phyloP scores from a whole-genome alignment of 192 early-diverging fungal species.

The Thamnidium elegans region DNA sequence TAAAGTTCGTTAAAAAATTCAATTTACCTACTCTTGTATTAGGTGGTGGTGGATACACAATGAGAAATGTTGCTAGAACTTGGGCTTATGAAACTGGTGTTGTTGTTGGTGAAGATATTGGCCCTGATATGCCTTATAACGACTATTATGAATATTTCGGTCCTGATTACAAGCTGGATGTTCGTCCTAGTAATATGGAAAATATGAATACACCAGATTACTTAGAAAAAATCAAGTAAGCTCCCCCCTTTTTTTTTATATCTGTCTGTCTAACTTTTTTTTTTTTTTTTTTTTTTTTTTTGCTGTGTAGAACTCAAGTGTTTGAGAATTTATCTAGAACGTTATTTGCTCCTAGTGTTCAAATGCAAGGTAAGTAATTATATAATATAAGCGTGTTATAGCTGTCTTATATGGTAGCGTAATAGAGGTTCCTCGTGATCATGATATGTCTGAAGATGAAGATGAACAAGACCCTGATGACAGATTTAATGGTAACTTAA shows the following conservation, averaged over 20 bases:
- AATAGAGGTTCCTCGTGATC: conserved; percentile 70
- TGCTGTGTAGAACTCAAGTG: conserved; percentile 43
- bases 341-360: conserved; percentile 72
- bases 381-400: not conserved
- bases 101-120: conserved; percentile 68
- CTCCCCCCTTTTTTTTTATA: no score
- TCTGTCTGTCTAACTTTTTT: not conserved
- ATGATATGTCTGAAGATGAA: conserved; percentile 65
- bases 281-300: not conserved
- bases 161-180: conserved; percentile 87
- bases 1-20: conserved; percentile 88
- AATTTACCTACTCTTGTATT: conserved; percentile 89
- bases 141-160: conserved; percentile 90
- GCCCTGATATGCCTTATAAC: conserved; percentile 80
- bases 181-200: conserved; percentile 82
- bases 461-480: conserved; percentile 62
- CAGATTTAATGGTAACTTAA: conserved; percentile 8
- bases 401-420: not conserved
- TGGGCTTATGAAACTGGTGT: conserved; percentile 96
- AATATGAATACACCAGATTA: conserved; percentile 87
- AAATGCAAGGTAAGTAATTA: conserved; percentile 60
- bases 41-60: conserved; percentile 97
- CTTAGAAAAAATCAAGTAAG: conserved; percentile 79
- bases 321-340: conserved; percentile 68
- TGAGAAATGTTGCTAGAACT: conserved; percentile 92